phyloP scores from a whole-genome alignment of 2,329 filamentous ascomycete genomes.

The Dactylonectria estremocensis region DNA sequence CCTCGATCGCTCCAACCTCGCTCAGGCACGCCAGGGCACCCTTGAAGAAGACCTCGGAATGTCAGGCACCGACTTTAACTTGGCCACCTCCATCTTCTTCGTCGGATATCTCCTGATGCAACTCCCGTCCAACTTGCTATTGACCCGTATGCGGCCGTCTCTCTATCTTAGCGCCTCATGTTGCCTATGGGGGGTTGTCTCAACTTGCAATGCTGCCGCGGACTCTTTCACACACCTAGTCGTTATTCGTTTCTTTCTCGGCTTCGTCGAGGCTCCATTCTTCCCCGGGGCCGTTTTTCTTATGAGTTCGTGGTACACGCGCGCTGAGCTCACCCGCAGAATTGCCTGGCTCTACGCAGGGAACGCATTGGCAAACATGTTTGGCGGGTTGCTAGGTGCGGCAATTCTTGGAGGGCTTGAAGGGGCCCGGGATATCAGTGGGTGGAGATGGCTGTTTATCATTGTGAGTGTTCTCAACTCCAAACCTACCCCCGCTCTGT shows the following conservation, averaged over 20 bases:
- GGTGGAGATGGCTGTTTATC: conserved; percentile 79
- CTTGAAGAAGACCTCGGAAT: conserved; percentile 69
- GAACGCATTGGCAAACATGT: conserved; percentile 67
- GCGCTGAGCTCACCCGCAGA: conserved; percentile 67
- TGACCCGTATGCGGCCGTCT: conserved; percentile 68
- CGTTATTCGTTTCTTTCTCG: conserved; percentile 62
- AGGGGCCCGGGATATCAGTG: conserved; percentile 66
- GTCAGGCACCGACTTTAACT: conserved; percentile 70
- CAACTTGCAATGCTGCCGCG: conserved; percentile 63
- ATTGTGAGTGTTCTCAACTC: conserved; percentile 55
- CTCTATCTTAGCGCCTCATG: conserved; percentile 67
- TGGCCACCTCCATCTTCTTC: conserved; percentile 74
- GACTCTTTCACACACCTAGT: conserved; percentile 60
- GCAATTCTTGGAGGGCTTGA: conserved; percentile 62
- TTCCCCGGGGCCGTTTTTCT: conserved; percentile 65
- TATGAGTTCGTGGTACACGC: conserved; percentile 63
- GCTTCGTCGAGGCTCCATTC: conserved; percentile 64
- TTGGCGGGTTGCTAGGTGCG: conserved; percentile 66
- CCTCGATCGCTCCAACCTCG: conserved; percentile 67
- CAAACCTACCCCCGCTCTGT: not conserved
- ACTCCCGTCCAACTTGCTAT: conserved; percentile 71
- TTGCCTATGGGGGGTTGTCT: conserved; percentile 58
- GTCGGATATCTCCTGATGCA: conserved; percentile 75
- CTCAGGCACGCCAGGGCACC: conserved; percentile 68
- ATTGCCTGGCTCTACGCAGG: conserved; percentile 73